Percentiles rank a stretch among this genome's conserved stretches.
Conservation (phyloP, 2,329 filamentous ascomycete genomes). For the Hypoxylon sp. region DNA sequence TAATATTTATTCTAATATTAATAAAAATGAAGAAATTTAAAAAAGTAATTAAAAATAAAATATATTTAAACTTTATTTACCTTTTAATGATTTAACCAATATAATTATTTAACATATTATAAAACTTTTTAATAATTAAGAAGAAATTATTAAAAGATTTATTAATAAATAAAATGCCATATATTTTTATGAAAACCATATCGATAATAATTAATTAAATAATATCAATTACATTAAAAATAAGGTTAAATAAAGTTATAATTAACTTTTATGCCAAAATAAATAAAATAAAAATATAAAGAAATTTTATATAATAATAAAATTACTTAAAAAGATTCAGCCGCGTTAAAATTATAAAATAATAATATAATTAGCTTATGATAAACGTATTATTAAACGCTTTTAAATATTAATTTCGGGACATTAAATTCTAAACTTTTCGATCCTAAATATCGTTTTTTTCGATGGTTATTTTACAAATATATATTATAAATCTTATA, state of each 20-base stretch:
- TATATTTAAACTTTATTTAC: too few relatives aligned
- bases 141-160: neutral
- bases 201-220: neutral
- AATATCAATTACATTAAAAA: neutral
- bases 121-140: slow-evolving; percentile 9
- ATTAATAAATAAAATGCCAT: neutral
- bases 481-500: slow-evolving; percentile 2
- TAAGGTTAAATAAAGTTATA: slow-evolving; percentile 6
- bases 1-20: too few relatives aligned
- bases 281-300: neutral
- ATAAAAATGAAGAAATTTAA: too few relatives aligned
- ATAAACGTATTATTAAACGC: neutral
- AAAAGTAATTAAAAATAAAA: too few relatives aligned
- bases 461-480: slow-evolving; percentile 1
- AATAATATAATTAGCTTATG: neutral
- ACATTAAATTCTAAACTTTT: neutral
- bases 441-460: neutral
- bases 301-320: slow-evolving; percentile 6
- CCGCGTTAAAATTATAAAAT: neutral
- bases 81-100: too few relatives aligned
- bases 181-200: neutral
- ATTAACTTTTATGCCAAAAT: neutral
- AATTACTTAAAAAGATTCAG: neutral
- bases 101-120: too few relatives aligned
- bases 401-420: neutral